Evolutionary conservation across 1,284 basidiomycete genomes (phyloP).

Genomic region (Cystobasidiaceae sp.): DNA sequence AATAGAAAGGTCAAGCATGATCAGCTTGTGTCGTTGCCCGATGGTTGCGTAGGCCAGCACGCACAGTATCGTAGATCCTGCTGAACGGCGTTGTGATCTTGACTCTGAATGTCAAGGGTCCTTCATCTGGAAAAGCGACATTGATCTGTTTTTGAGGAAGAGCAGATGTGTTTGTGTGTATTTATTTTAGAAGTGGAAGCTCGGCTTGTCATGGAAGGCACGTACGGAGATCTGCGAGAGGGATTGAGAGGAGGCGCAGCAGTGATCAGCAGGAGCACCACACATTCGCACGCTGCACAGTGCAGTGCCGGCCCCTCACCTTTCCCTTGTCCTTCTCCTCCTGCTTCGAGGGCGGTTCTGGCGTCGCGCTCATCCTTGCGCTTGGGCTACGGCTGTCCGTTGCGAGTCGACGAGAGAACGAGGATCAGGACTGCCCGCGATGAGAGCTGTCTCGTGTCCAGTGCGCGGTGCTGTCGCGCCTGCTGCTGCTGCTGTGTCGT

Average conservation of each 20-base stretch:
- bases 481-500: too few relatives aligned
- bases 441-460: too few relatives aligned
- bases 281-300: neutral
- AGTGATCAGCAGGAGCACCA: neutral
- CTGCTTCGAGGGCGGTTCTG: neutral
- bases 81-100: constrained; percentile 20
- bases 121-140: constrained; percentile 13
- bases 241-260: neutral
- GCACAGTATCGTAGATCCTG: constrained; percentile 21
- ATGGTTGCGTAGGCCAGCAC: neutral
- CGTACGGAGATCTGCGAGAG: too few relatives aligned
- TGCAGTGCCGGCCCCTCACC: neutral
- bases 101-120: constrained; percentile 4
- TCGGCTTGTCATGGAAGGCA: too few relatives aligned
- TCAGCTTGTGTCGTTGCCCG: neutral
- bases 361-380: constrained; percentile 34
- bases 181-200: neutral
- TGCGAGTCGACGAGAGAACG: too few relatives aligned
- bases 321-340: constrained; percentile 15
- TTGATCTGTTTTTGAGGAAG: neutral
- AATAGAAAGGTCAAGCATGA: neutral
- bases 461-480: too few relatives aligned
- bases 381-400: too few relatives aligned
- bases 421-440: too few relatives aligned
- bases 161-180: neutral